Evolutionary conservation across 2,329 filamentous ascomycete genomes (phyloP).

Genomic region (Ophiostoma sp.): DNA sequence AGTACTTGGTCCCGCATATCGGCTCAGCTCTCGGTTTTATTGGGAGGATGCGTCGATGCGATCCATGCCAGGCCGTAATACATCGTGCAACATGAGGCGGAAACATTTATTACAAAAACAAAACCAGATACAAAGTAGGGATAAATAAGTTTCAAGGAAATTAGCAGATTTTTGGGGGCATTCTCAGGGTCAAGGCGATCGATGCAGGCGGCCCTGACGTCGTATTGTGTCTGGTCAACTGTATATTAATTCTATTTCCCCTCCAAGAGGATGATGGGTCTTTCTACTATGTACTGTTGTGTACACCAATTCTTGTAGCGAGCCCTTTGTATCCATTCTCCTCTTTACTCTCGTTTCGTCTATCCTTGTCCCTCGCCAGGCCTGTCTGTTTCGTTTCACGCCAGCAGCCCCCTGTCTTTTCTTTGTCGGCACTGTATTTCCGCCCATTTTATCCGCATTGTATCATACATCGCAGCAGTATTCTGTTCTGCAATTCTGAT

Average conservation of each 20-base stretch:
- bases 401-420: background rate
- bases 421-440: background rate
- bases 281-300: background rate
- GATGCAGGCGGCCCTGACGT: background rate
- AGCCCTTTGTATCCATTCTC: background rate
- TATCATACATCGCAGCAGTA: background rate
- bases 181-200: background rate
- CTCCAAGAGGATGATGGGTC: conserved; percentile 7
- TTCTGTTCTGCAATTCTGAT: background rate
- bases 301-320: background rate
- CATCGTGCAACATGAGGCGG: background rate
- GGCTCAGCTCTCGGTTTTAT: background rate
- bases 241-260: conserved; percentile 9
- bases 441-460: background rate
- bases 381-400: conserved; percentile 17
- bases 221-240: background rate
- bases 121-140: too few species aligned
- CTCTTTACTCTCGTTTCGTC: conserved; percentile 14
- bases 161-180: too few species aligned
- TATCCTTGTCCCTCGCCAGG: conserved; percentile 8
- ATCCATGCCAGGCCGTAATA: background rate
- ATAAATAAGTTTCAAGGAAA: background rate
- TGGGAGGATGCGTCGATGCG: too few species aligned
- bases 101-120: too few species aligned
- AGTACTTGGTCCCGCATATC: background rate